Base-by-base conservation (phyloP, 116 monocot species). In the Zostera marina region DNA sequence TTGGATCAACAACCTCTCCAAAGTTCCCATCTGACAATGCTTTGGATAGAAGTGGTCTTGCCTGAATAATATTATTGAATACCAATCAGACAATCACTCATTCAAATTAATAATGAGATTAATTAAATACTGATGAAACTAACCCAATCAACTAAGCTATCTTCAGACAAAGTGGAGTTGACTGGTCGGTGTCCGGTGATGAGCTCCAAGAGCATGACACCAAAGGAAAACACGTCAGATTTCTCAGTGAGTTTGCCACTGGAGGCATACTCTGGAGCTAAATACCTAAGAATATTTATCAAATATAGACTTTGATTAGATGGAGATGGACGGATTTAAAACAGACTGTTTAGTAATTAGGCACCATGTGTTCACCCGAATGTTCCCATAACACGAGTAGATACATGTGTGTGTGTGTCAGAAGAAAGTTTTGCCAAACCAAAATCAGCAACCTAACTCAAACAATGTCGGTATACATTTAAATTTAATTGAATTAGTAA, bases 61-160 rank as follows among this genome's bases (percentile, higher is more conserved):
- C 80, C 84, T 84, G 68, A 43, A 44, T 12, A 19, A 1, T 10
- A 41, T 8, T 1, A 41, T n/a, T 8, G 42, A 26, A 21, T 56
- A n/a, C n/a, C n/a, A 32, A 32, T 32, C 41, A 43, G 42, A 11
- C 16, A 13, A 17, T 16, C 1, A 14, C n/a, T n/a, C 9, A 7
- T 24, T 57, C 8, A 58, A 32, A 12, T 23, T 0, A 8, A 1
- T 0, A n/a, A n/a, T 32, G 39, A 17, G n/a, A 14, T 38, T 10
- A 45, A 32, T 24, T 8, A 47, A 15, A 25, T 11, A 14, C 2
- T 8, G 14, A 11, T 22, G 8, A 11, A 8, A 69, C 78, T 66
- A 44, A 84, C 84, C 84, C 84, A 84, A 42, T 90, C 84, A 12
- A 81, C 84, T 54, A 90, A 63, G 58, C 81, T 78, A 32, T 90